Evolutionary conservation across 805 yeast genomes (phyloP).

Genomic region (Saccharomyces eubayanus): DNA sequence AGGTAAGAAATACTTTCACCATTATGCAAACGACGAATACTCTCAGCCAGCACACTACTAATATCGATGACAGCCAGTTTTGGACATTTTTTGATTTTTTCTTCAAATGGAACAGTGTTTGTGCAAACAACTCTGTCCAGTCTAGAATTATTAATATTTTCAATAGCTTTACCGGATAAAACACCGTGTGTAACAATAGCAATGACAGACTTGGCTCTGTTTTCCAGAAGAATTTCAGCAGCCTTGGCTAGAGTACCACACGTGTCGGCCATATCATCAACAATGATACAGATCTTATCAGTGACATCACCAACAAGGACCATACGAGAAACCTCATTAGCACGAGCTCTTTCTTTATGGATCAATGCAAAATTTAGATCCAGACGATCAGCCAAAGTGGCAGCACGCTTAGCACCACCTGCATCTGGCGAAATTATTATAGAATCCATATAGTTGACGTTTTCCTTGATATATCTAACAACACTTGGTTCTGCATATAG

Average conservation of each 20-base stretch:
- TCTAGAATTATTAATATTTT: constrained; percentile 59
- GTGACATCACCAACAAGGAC: constrained; percentile 79
- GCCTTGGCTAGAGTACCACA: constrained; percentile 83
- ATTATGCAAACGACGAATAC: constrained; percentile 75
- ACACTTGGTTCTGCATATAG: constrained; percentile 79
- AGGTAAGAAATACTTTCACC: constrained; percentile 80
- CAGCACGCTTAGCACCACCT: constrained; percentile 88
- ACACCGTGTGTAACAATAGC: constrained; percentile 83
- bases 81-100: constrained; percentile 49
- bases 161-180: constrained; percentile 64
- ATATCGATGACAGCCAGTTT: constrained; percentile 54
- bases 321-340: constrained; percentile 79
- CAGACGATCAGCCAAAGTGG: constrained; percentile 68
- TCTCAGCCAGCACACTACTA: constrained; percentile 68
- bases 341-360: constrained; percentile 76
- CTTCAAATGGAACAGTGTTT: constrained; percentile 71
- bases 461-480: constrained; percentile 62
- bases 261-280: constrained; percentile 87
- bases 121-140: constrained; percentile 68
- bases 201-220: constrained; percentile 63
- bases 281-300: constrained; percentile 65
- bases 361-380: constrained; percentile 77
- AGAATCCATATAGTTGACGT: constrained; percentile 49
- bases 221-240: constrained; percentile 61
- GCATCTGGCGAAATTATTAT: constrained; percentile 82